Conservation (phyloP, 2,329 filamentous ascomycete genomes). For the Fusarium sp. region DNA sequence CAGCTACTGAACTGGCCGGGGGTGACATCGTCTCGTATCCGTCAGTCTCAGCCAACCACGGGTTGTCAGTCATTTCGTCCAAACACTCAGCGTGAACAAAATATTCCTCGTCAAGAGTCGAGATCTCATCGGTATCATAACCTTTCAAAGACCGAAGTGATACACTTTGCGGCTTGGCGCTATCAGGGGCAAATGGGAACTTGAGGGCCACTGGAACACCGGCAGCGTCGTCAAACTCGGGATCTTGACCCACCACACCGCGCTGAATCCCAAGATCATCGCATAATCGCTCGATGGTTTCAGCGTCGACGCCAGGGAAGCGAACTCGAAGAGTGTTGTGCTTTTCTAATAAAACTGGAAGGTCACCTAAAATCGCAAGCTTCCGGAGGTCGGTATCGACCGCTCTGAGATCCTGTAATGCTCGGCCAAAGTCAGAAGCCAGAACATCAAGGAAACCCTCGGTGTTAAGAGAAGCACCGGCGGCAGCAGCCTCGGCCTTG, state of each 20-base stretch:
- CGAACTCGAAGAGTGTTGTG: slow-evolving; percentile 78
- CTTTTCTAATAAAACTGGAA: slow-evolving; percentile 80
- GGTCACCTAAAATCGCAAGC: slow-evolving; percentile 80
- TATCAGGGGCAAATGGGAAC: slow-evolving; percentile 84
- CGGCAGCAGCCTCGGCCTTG: slow-evolving; percentile 53
- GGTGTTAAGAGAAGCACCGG: slow-evolving; percentile 75
- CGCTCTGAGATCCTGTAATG: slow-evolving; percentile 83
- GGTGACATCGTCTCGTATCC: slow-evolving; percentile 65
- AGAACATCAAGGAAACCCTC: slow-evolving; percentile 87
- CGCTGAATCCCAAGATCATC: slow-evolving; percentile 86
- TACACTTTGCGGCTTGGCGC: slow-evolving; percentile 56
- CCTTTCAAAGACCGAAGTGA: slow-evolving; percentile 59
- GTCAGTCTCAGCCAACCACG: slow-evolving; percentile 61
- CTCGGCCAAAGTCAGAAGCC: slow-evolving; percentile 86
- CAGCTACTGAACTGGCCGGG: slow-evolving; percentile 57
- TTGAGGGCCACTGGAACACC: slow-evolving; percentile 80
- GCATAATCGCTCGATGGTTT: slow-evolving; percentile 84
- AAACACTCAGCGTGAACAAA: slow-evolving; percentile 55
- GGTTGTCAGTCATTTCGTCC: slow-evolving; percentile 58
- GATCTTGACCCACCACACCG: slow-evolving; percentile 82
- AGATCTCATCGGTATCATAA: slow-evolving; percentile 54
- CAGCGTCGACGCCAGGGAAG: slow-evolving; percentile 89
- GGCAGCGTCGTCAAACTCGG: slow-evolving; percentile 73
- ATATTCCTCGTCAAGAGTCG: slow-evolving; percentile 50
- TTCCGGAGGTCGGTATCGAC: slow-evolving; percentile 84